A percentile compares a stretch with the other conserved stretches of the same genome.
Evolutionary conservation across 2,329 filamentous ascomycete species (phyloP).

Genomic region (Penicillium sp.): DNA sequence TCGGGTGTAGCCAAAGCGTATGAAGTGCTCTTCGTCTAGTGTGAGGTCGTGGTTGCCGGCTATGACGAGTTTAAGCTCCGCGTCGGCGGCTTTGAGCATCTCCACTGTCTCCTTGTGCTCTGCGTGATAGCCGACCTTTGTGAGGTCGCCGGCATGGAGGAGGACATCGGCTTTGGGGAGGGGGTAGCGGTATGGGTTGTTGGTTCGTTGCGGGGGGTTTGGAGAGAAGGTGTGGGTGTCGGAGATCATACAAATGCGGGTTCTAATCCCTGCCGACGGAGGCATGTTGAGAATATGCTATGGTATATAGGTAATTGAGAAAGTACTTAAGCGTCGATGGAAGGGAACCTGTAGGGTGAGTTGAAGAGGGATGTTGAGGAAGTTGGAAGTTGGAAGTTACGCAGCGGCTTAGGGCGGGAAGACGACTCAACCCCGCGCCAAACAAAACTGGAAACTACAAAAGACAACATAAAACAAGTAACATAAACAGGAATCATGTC

Average conservation of each 20-base stretch:
- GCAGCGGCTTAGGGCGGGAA: neutral
- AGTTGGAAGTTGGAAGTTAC: neutral
- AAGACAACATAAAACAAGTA: slow-evolving; percentile 12
- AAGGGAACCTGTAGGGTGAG: neutral
- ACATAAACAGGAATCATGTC: slow-evolving; percentile 33
- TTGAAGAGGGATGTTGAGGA: neutral
- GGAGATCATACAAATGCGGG: slow-evolving; percentile 42
- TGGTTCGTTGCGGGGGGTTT: slow-evolving; percentile 15
- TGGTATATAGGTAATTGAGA: slow-evolving; percentile 1
- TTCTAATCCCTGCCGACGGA: slow-evolving; percentile 28
- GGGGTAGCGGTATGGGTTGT: slow-evolving; percentile 38
- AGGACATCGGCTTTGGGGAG: slow-evolving; percentile 52
- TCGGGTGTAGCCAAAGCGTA: slow-evolving; percentile 22
- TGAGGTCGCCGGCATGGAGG: slow-evolving; percentile 58
- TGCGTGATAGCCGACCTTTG: slow-evolving; percentile 45
- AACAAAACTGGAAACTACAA: neutral
- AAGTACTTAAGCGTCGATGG: neutral
- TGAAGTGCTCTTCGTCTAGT: slow-evolving; percentile 51
- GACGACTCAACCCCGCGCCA: neutral
- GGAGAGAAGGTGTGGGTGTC: slow-evolving; percentile 40
- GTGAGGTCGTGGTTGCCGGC: slow-evolving; percentile 60
- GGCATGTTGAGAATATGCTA: slow-evolving; percentile 9
- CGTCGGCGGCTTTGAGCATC: slow-evolving; percentile 48
- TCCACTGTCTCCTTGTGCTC: slow-evolving; percentile 49
- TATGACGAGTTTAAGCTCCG: slow-evolving; percentile 58